Evolutionary conservation across 2,329 filamentous ascomycete genomes (phyloP), one percentile per base, ranked within the genome.

Genomic region (Arthrobotrys conoides): DNA sequence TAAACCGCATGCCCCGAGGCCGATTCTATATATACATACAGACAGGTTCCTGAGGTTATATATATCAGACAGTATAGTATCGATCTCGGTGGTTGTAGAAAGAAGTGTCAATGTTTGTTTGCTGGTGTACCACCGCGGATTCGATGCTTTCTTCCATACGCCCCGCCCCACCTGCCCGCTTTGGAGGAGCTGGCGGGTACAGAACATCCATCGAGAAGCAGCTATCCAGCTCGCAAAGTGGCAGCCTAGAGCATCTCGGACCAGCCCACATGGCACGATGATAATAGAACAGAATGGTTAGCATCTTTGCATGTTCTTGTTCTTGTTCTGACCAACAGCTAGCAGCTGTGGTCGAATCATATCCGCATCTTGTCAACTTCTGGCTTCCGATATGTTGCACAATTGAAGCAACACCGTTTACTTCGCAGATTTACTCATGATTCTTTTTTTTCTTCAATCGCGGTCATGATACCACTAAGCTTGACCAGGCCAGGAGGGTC

Each of bases 131-230:
- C 53, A 59, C 53, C 67, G 33, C 55, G 20, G 44, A 8, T 57
- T 55, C 59, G 69, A n/a, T 36, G 61, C 14, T 44, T 36, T 49
- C 38, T 71, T 41, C 55, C 38, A 67, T 61, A 30, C 64, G 53
- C 63, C 41, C 41, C 41, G 46, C 46, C 64, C 64, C 71, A 76
- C 71, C 71, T 76, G 71, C 71, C 44, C 71, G 71, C 71, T 69
- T 76, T 76, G 41, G 65, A 76, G 64, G 38, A 48, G 30, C 53
- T 38, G 61, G 70, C 63, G 70, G 70, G 51, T 61, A 18, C 70
- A n/a, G n/a, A n/a, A n/a, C n/a, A 22, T 64, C 61, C 49, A 49
- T 46, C 53, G 9, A 57, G 48, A 73, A 59, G 71, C 71, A 76
- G 65, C 55, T 75, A 75, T 68, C 71, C 64, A 68, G 30, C 16